These are phyloP conservation scores for Metschnikowia dekortorum DNA, from an alignment of 805 yeast genomes.

Conservation along the genomic window DNA sequence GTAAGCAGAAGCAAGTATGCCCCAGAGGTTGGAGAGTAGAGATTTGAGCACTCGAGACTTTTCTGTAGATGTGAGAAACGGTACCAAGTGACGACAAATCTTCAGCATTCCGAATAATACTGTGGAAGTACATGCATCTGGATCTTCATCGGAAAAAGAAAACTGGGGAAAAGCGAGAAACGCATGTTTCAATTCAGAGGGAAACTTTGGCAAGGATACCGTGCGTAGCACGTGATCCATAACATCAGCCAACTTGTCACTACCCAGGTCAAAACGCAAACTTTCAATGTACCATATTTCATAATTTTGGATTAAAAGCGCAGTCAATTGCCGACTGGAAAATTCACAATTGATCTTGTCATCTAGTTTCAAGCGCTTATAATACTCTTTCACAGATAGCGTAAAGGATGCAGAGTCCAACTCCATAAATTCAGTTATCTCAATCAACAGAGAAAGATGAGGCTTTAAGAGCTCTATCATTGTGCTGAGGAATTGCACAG, in stretches of 20 bases:
- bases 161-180: conserved; percentile 13
- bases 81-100: conserved; percentile 34
- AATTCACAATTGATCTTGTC: not conserved
- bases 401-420: not conserved
- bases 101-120: conserved; percentile 29
- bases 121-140: not conserved
- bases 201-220: conserved; percentile 4
- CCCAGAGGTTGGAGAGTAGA: conserved; percentile 50
- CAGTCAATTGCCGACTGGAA: conserved; percentile 12
- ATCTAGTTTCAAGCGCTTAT: not conserved
- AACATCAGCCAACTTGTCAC: conserved; percentile 17
- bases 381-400: not conserved
- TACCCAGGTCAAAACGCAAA: conserved; percentile 11
- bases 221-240: not conserved
- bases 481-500: conserved; percentile 38
- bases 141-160: not conserved
- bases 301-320: conserved; percentile 16
- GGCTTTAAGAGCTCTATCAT: conserved; percentile 58
- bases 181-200: conserved; percentile 12
- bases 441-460: conserved; percentile 41
- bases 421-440: not conserved
- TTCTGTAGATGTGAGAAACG: conserved; percentile 26
- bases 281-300: conserved; percentile 17
- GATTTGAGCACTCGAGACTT: conserved; percentile 37
- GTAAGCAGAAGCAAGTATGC: conserved; percentile 43